These are phyloP conservation scores for Penicillium egyptiacum DNA, from an alignment of 495 filamentous ascomycete species.

Conservation along the genomic window DNA sequence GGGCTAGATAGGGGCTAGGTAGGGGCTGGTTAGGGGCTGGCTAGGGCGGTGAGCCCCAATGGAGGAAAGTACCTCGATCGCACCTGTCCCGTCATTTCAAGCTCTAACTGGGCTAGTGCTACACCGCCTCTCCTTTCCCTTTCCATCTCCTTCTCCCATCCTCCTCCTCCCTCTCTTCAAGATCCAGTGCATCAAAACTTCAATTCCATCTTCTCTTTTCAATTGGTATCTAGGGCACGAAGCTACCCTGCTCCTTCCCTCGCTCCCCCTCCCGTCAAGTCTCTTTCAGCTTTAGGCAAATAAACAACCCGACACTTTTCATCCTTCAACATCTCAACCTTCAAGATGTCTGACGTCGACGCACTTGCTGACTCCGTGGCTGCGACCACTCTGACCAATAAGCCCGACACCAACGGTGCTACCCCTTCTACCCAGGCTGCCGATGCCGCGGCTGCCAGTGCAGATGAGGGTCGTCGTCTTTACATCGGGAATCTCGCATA, in stretches of 20 bases:
- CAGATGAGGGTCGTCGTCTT: slow-evolving; percentile 95
- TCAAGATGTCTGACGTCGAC: slow-evolving; percentile 61
- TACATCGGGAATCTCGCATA: slow-evolving; percentile 99
- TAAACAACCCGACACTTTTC: slow-evolving; percentile 25
- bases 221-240: slow-evolving; percentile 75
- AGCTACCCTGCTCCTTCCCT: slow-evolving; percentile 74
- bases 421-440: slow-evolving; percentile 69
- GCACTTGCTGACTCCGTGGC: slow-evolving; percentile 52
- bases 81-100: not conserved
- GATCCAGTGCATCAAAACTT: slow-evolving; percentile 24
- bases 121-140: slow-evolving; percentile 32
- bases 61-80: not conserved
- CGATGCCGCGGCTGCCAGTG: slow-evolving; percentile 91
- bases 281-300: slow-evolving; percentile 39
- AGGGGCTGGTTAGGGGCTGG: not conserved
- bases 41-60: not conserved
- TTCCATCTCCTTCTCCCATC: slow-evolving; percentile 25
- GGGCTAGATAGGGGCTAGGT: too few species aligned
- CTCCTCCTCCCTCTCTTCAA: slow-evolving; percentile 24
- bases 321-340: slow-evolving; percentile 35
- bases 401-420: slow-evolving; percentile 76
- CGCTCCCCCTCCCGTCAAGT: slow-evolving; percentile 48
- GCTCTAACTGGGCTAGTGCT: slow-evolving; percentile 21
- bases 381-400: slow-evolving; percentile 47
- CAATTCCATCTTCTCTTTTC: slow-evolving; percentile 32